These are phyloP conservation scores for Claviceps arundinis DNA, from an alignment of 2,329 filamentous ascomycete species.

Conservation along the genomic window DNA sequence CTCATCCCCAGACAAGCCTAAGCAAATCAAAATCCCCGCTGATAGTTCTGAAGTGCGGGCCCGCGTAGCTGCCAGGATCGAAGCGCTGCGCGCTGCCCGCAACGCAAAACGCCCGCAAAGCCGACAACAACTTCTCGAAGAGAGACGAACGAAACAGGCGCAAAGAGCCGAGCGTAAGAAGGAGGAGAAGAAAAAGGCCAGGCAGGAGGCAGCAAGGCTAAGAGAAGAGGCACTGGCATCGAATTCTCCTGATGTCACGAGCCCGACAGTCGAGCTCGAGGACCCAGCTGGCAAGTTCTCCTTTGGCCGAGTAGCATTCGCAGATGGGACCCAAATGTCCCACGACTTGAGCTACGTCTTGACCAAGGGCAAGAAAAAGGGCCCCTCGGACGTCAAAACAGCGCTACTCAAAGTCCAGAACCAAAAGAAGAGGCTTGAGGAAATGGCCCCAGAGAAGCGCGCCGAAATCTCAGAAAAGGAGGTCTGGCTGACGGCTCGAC, in stretches of 20 bases:
- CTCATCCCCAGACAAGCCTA: constrained; percentile 53
- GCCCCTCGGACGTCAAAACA: constrained; percentile 71
- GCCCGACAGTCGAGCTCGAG: constrained; percentile 37
- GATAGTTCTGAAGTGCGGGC: constrained; percentile 65
- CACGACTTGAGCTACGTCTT: constrained; percentile 52
- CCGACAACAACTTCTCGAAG: constrained; percentile 83
- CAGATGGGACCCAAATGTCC: constrained; percentile 69
- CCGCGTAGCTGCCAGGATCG: constrained; percentile 70
- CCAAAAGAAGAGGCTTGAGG: constrained; percentile 67
- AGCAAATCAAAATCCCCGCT: constrained; percentile 52
- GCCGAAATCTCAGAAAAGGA: constrained; percentile 88
- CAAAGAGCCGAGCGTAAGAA: constrained; percentile 83
- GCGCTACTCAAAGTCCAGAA: constrained; percentile 78
- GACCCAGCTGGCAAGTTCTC: constrained; percentile 56
- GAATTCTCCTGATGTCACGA: constrained; percentile 47
- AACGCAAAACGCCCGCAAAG: constrained; percentile 79
- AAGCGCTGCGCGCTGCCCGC: constrained; percentile 68
- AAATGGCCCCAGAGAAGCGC: constrained; percentile 66
- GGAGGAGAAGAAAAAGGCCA: constrained; percentile 62
- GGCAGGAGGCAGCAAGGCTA: constrained; percentile 61
- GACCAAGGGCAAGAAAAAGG: constrained; percentile 51
- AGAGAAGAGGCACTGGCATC: constrained; percentile 50
- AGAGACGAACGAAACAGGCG: constrained; percentile 74
- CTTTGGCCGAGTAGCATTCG: constrained; percentile 85
- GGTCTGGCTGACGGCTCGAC: constrained; percentile 80